Evolutionary conservation across 495 filamentous ascomycete species (phyloP), one percentile per base, ranked within the genome.

Genomic region (Hypoxylon fragiforme): DNA sequence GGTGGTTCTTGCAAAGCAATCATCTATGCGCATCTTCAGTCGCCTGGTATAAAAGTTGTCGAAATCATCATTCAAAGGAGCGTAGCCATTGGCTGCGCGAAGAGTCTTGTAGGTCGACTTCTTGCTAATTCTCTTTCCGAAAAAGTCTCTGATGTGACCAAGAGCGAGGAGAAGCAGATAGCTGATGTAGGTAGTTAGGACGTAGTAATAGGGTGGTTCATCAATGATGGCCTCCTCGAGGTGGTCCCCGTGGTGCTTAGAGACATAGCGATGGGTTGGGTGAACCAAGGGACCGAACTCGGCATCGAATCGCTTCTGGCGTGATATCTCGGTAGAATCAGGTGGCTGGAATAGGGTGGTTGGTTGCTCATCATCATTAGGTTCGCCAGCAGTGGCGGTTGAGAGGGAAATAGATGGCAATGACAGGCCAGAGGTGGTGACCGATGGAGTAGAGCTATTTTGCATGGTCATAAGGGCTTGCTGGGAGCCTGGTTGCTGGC

Each of bases 21-120:
- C 95, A 59, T 96, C 95, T 60, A 98, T 91, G 41, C 94, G 85
- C 77, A 90, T 78, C 76, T 98, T 96, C 63, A 97, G 69, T 51
- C 94, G 81, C 39, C 94, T 83, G 30, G 94, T 89, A 72, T 98
- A 98, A 71, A 98, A 98, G 71, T 91, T 97, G 75, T 98, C 94
- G 62, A 98, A 98, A 71, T 97, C 94, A 59, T 90, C 95, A 71
- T 97, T 97, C 60, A 98, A 77, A n/a, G 94, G 89, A 13, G 91
- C 94, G 69, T 96, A 97, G 34, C 94, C 94, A 70, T 97, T 89
- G 43, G 80, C 76, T 16, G 83, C 80, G 68, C 87, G 89, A 62
- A 98, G 73, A 61, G 95, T 87, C 63, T 82, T 83, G 72, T 98
- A 98, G 47, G 86, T 77, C 43, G 87, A 82, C 61, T 79, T 77